Base-by-base conservation (phyloP, 2,329 filamentous ascomycete species). In the Botrytis byssoidea region DNA sequence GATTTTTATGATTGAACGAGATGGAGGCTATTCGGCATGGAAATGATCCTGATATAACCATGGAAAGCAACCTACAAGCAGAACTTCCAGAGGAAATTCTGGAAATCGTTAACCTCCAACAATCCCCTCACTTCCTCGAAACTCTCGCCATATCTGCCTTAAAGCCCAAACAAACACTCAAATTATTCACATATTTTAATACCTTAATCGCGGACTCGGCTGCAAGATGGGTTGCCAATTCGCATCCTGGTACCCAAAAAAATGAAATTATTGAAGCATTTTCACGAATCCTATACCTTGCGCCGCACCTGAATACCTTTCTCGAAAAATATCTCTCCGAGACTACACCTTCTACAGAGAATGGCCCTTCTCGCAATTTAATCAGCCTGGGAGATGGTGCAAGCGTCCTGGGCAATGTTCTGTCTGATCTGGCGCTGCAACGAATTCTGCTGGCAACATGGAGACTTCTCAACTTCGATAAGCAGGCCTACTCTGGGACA, bases 171-270 rank as follows among this genome's bases (percentile, higher is more conserved):
- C 87, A 90, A 82, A 95, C 93, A 79, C 89, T 93, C 80, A 85
- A 85, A 73, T 85, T 97, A 80, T 94, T 96, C 80, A 85, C 88
- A 77, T 88, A 92, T 79, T 94, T 95, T 82, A 90, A 93, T 81
- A 85, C 87, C 75, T 84, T 95, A 59, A 93, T 96, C 79, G 89
- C 93, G 78, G 95, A 98, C 82, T 86, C 97, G 68, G 93, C 92
- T 82, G 92, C 94, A 75, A 87, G 92, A 85, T 97, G 94, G 94
- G 85, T 92, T 63, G 85, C 86, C 79, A 82, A 35, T n/a, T 37
- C 37, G 14, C 25, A 73, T 42, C 37, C 60, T 22, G 73, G 60
- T 48, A 60, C 48, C 2, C 78, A 80, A 68, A 75, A 76, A 57
- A 74, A 74, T 74, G 82, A 79, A 72, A 83, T 91, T 70, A 87